These are phyloP conservation scores for Acacia concinna DNA, from an alignment of 331 rosid species.

Conservation along the genomic window DNA sequence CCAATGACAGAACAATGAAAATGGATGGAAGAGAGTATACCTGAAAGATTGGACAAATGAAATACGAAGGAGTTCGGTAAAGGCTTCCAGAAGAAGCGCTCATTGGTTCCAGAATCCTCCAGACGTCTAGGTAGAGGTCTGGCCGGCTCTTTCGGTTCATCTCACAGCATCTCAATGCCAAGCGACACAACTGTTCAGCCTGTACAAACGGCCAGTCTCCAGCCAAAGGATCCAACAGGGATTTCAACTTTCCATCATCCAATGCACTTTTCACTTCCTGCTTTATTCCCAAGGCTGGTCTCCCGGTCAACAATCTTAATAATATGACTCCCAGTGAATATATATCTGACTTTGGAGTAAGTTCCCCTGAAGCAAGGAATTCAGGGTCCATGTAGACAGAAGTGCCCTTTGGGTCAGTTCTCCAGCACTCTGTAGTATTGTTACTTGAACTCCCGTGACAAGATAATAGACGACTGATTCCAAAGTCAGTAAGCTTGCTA, in stretches of 20 bases:
- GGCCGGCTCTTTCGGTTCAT: slow-evolving; percentile 69
- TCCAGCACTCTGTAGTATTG: slow-evolving; percentile 49
- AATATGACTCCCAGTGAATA: slow-evolving; percentile 93
- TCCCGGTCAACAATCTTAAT: slow-evolving; percentile 73
- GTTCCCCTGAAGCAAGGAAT: slow-evolving; percentile 76
- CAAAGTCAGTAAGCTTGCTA: slow-evolving; percentile 93
- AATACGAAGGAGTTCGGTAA: slow-evolving; percentile 76
- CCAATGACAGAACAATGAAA: not conserved
- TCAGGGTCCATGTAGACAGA: slow-evolving; percentile 92
- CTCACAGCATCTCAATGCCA: slow-evolving; percentile 93
- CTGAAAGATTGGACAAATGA: slow-evolving; percentile 91
- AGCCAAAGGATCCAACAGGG: slow-evolving; percentile 83
- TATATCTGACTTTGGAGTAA: slow-evolving; percentile 83
- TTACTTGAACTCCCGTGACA: slow-evolving; percentile 42
- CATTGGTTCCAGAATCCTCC: slow-evolving; percentile 93
- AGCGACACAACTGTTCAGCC: slow-evolving; percentile 79
- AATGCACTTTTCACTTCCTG: slow-evolving; percentile 73
- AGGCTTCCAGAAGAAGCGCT: slow-evolving; percentile 78
- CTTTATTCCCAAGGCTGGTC: slow-evolving; percentile 71
- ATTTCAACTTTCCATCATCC: slow-evolving; percentile 64
- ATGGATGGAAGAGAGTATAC: slow-evolving; percentile 42
- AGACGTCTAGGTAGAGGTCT: slow-evolving; percentile 77
- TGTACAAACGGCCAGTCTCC: slow-evolving; percentile 98
- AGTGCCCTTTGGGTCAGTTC: slow-evolving; percentile 84
- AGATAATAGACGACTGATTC: slow-evolving; percentile 69